These are phyloP conservation scores for Diplosphaera chodatii DNA, from an alignment of 139 green algal species.

Conservation along the genomic window DNA sequence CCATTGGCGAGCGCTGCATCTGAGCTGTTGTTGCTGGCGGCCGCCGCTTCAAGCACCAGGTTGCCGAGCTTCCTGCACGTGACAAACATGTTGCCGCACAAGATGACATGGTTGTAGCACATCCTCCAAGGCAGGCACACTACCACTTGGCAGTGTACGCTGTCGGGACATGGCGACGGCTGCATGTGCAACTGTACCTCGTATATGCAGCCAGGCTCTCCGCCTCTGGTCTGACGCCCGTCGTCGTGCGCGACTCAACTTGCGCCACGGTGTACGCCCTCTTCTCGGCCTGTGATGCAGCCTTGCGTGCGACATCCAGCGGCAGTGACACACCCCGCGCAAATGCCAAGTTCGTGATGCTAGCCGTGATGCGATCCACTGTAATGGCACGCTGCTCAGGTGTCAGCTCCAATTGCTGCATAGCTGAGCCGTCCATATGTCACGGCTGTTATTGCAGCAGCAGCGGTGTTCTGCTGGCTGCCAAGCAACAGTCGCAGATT, in stretches of 20 bases:
- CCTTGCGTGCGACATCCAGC: conserved; percentile 32
- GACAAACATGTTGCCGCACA: too few species aligned
- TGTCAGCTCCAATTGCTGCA: conserved; percentile 48
- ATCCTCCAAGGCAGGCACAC: too few species aligned
- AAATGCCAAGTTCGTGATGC: conserved; percentile 59
- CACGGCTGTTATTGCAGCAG: too few species aligned
- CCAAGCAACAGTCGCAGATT: too few species aligned
- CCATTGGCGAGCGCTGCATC: neutral
- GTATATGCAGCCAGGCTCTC: conserved; percentile 44
- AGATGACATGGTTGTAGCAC: too few species aligned
- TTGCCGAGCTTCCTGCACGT: conserved; percentile 59
- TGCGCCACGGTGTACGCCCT: conserved; percentile 76
- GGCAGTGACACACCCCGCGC: conserved; percentile 28
- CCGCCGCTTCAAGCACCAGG: conserved; percentile 56
- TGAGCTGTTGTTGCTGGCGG: neutral
- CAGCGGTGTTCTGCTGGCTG: too few species aligned
- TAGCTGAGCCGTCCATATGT: conserved; percentile 1
- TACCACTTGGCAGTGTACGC: too few species aligned
- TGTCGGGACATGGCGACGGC: too few species aligned
- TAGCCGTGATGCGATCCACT: conserved; percentile 43
- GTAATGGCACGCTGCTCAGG: conserved; percentile 50
- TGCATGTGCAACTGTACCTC: conserved; percentile 6
- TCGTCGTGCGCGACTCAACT: conserved; percentile 72
- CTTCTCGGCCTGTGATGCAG: conserved; percentile 52
- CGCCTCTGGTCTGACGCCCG: conserved; percentile 45